Evolutionary conservation across 371 early-diverging fungal species (phyloP).

Genomic region (Chytridium lagenaria): DNA sequence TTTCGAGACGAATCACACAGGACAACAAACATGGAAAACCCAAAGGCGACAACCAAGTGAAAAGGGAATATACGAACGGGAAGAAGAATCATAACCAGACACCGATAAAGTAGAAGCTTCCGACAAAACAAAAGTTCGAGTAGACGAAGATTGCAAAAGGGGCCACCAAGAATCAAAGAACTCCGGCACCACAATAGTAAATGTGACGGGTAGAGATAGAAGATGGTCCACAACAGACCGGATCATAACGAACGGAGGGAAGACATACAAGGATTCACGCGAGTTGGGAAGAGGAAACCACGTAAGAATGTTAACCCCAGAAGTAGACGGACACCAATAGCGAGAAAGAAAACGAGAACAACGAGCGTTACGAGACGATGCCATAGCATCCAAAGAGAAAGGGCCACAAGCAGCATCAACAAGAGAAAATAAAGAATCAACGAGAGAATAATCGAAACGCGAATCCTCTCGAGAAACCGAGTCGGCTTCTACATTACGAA

Average conservation of each 20-base stretch:
- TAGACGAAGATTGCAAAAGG: neutral
- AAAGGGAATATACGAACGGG: neutral
- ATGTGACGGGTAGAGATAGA: neutral
- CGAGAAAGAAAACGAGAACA: slow-evolving; percentile 9
- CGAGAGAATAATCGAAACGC: neutral
- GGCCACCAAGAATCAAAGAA: slow-evolving; percentile 18
- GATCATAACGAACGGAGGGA: slow-evolving; percentile 17
- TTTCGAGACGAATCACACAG: too few relatives aligned
- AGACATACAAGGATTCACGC: neutral
- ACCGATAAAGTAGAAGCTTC: neutral
- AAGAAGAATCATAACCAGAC: neutral
- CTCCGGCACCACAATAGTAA: neutral
- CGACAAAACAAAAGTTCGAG: neutral
- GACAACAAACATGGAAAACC: neutral
- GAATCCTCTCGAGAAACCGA: neutral
- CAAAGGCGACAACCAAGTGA: neutral
- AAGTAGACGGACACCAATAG: neutral
- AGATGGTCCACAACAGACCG: neutral
- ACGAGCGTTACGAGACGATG: slow-evolving; percentile 5
- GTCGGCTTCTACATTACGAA: neutral
- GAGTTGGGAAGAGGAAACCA: neutral
- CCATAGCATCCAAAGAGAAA: slow-evolving; percentile 16
- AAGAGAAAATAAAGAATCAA: neutral
- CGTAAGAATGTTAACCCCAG: slow-evolving; percentile 5
- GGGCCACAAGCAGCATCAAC: neutral